Evolutionary conservation across 371 early-diverging fungal genomes (phyloP), one percentile per base, ranked within the genome.

Genomic region (Lichtheimia corymbifera): DNA sequence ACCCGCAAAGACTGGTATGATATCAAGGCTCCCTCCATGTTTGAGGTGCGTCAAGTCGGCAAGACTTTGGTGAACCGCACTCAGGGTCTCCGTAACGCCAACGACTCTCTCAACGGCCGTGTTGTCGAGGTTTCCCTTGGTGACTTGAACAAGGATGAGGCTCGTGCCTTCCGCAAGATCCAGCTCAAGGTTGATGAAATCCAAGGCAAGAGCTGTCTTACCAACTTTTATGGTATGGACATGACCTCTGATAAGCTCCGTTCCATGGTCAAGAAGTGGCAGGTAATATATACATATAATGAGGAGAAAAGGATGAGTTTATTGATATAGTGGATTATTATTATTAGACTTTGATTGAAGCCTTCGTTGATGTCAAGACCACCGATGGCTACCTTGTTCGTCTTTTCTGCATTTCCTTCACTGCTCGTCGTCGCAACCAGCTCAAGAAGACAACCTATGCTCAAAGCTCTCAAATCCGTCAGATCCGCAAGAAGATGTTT

Each of bases 201-300:
- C 72, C 89, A 90, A 73, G 99, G 99, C 73, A 95, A 92, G 86
- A 97, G 95, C 91, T 95, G 97, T 88, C 89, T 99, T 58, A 97
- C 99, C 90, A 95, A 95, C 90, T 99, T 99, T 91, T 91, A 99
- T 93, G 94, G 98, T 68, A 99, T 99, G 99, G 95, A 96, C 82
- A 91, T 99, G 85, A 98, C 99, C 74, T 92, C 97, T 62, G 99
- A 99, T 88, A 99, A 99, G 92, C 90, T 98, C 81, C 93, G 98
- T 73, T 97, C 98, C 74, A 89, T 99, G 83, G 95, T 99, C 83
- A 97, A 96, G 93, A 99, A 99, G 92, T 99, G 99, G 99, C 98
- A 98, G 63, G 51, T 52, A 90, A 97, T 6, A 35, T 11, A 35
- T 35, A 6, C 35, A 35, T 35, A 9, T 5, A 9, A 35, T 9